phyloP scores from a whole-genome alignment of 805 yeast genomes.

The Myxozyma vanderwaltii region DNA sequence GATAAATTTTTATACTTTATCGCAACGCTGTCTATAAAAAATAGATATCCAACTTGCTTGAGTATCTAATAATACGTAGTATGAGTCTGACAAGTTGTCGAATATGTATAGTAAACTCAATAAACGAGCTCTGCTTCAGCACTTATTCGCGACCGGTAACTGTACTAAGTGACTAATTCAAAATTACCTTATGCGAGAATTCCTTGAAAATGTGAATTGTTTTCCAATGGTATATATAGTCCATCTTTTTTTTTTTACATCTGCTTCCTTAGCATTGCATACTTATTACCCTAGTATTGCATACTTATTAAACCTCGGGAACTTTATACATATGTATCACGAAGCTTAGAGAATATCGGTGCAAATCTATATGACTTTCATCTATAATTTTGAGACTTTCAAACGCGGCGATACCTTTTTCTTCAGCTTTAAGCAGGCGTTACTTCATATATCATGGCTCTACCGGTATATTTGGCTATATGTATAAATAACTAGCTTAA shows the following conservation, averaged over 20 bases:
- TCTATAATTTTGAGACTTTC: conserved; percentile 90
- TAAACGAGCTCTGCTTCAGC: conserved; percentile 96
- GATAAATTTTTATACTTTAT: too few relatives aligned
- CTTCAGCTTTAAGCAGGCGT: conserved; percentile 99
- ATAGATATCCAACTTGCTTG: conserved; percentile 93
- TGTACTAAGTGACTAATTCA: too few relatives aligned
- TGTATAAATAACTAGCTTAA: too few relatives aligned
- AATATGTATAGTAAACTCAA: conserved; percentile 97
- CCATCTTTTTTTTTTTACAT: too few relatives aligned
- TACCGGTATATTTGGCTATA: conserved; percentile 95
- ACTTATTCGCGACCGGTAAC: conserved; percentile 99
- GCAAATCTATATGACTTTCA: conserved; percentile 98
- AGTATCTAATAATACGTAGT: conserved; percentile 97
- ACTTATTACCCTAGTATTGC: too few relatives aligned
- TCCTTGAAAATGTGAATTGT: conserved; percentile 98
- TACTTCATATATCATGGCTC: conserved; percentile 97
- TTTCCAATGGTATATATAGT: too few relatives aligned
- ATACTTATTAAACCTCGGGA: conserved; percentile 99
- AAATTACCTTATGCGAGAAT: too few relatives aligned
- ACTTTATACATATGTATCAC: conserved; percentile 98
- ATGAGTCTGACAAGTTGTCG: conserved; percentile 97
- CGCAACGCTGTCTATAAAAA: conserved; percentile 54
- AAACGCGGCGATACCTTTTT: conserved; percentile 98
- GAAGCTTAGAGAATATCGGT: conserved; percentile 97
- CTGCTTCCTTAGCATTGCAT: too few relatives aligned